Conservation (phyloP, 208 protist genomes). For the Crithidia bombi region DNA sequence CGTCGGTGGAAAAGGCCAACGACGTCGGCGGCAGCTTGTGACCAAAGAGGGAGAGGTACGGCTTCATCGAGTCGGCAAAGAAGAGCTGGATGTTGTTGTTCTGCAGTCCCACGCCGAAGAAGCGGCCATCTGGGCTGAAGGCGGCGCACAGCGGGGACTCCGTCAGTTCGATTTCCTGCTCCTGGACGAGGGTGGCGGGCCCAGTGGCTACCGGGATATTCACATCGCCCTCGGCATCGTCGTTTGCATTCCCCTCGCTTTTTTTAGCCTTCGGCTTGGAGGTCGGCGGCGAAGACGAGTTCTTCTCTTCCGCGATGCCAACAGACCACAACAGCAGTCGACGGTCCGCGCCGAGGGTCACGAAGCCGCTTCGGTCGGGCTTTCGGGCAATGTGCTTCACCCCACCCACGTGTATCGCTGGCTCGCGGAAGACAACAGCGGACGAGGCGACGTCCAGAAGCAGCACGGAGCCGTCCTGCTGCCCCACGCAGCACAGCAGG, state of each 20-base stretch:
- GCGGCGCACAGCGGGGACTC: slow-evolving; percentile 93
- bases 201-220: not conserved
- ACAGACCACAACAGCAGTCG: slow-evolving; percentile 84
- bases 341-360: slow-evolving; percentile 83
- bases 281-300: not conserved
- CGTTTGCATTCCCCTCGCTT: not conserved
- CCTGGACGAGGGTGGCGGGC: slow-evolving; percentile 56
- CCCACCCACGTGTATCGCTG: slow-evolving; percentile 84
- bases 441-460: slow-evolving; percentile 73
- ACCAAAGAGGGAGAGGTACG: slow-evolving; percentile 98
- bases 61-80: slow-evolving; percentile 97
- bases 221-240: slow-evolving; percentile 10
- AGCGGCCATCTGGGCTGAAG: slow-evolving; percentile 83
- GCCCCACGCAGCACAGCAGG: slow-evolving; percentile 76
- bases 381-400: slow-evolving; percentile 63
- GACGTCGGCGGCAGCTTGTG: slow-evolving; percentile 97
- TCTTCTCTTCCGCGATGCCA: slow-evolving; percentile 48
- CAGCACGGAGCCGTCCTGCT: slow-evolving; percentile 69
- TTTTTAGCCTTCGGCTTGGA: not conserved
- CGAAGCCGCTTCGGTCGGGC: slow-evolving; percentile 70
- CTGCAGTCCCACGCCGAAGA: slow-evolving; percentile 95
- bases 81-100: slow-evolving; percentile 99
- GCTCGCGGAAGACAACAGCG: slow-evolving; percentile 84
- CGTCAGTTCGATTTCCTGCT: slow-evolving; percentile 92
- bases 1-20: slow-evolving; percentile 94